These are phyloP conservation scores for Amaranthus hypochondriacus DNA, from an alignment of 148 eudicot species.

Conservation along the genomic window DNA sequence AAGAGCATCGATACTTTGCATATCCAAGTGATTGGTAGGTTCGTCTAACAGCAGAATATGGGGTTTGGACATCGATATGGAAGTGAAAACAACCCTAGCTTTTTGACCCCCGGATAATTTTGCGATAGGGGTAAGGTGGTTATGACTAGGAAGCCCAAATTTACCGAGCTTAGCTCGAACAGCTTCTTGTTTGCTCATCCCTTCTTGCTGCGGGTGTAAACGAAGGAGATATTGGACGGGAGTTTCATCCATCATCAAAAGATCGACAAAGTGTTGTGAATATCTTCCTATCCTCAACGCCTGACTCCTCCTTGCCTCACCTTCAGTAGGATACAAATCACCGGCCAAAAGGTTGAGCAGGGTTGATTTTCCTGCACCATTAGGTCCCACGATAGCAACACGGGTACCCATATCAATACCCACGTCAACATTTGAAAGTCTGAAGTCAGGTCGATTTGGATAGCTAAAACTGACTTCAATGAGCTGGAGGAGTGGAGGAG, in stretches of 20 bases:
- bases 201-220: conserved; percentile 61
- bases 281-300: conserved; percentile 61
- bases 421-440: conserved; percentile 51
- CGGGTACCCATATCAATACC: conserved; percentile 76
- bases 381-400: conserved; percentile 65
- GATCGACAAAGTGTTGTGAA: conserved; percentile 62
- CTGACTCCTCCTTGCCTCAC: conserved; percentile 61
- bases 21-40: conserved; percentile 61
- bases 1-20: conserved; percentile 71
- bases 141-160: conserved; percentile 63
- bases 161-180: conserved; percentile 73
- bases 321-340: conserved; percentile 49
- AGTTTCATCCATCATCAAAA: conserved; percentile 54
- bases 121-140: conserved; percentile 57
- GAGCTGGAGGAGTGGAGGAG: conserved; percentile 63
- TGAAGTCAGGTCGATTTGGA: conserved; percentile 53
- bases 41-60: conserved; percentile 57
- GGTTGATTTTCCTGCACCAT: conserved; percentile 67
- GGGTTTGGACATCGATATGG: conserved; percentile 64
- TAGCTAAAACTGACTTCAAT: conserved; percentile 60
- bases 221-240: conserved; percentile 66
- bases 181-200: conserved; percentile 63
- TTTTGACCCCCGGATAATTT: conserved; percentile 67
- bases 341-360: conserved; percentile 62
- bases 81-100: conserved; percentile 58